These are phyloP conservation scores for Nakaseomyces bracarensis DNA, from an alignment of 1,139 yeast genomes.

Conservation along the genomic window DNA sequence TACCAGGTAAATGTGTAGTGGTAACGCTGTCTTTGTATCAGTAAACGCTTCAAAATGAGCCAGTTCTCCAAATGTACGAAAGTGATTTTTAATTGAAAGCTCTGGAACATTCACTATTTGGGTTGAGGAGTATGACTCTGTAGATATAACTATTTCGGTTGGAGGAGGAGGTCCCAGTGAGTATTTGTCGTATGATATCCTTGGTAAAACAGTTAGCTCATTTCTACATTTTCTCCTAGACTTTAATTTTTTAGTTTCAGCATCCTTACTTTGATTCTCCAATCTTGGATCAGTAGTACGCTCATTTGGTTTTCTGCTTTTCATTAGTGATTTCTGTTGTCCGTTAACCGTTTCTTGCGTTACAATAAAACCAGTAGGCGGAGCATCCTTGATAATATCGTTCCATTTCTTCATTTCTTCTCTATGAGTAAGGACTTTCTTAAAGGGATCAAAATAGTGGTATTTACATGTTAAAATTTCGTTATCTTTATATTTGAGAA, in stretches of 20 bases:
- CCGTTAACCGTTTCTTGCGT: constrained; percentile 36
- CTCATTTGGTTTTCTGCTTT: constrained; percentile 18
- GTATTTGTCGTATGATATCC: constrained; percentile 53
- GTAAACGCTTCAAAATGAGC: constrained; percentile 49
- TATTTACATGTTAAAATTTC: constrained; percentile 22
- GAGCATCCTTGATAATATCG: constrained; percentile 23
- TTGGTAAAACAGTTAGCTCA: constrained; percentile 42
- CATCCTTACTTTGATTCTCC: constrained; percentile 10
- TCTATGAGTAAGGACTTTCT: constrained; percentile 17
- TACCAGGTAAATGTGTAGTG: constrained; percentile 65
- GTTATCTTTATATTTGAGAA: constrained; percentile 16
- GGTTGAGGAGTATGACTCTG: constrained; percentile 40
- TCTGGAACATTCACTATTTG: constrained; percentile 16
- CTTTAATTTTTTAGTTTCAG: not conserved
- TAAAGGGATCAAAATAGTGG: constrained; percentile 27
- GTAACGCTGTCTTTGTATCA: constrained; percentile 74
- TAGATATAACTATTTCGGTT: constrained; percentile 62
- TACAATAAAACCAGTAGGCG: constrained; percentile 52
- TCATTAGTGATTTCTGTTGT: constrained; percentile 33
- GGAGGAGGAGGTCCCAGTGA: constrained; percentile 75
- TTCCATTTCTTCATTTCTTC: constrained; percentile 25
- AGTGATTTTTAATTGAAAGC: constrained; percentile 40
- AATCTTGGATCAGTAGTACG: constrained; percentile 34
- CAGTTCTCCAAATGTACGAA: constrained; percentile 55
- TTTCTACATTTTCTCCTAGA: constrained; percentile 29